phyloP scores from a whole-genome alignment of 345 rosid species.

The Cardiospermum halicacabum region DNA sequence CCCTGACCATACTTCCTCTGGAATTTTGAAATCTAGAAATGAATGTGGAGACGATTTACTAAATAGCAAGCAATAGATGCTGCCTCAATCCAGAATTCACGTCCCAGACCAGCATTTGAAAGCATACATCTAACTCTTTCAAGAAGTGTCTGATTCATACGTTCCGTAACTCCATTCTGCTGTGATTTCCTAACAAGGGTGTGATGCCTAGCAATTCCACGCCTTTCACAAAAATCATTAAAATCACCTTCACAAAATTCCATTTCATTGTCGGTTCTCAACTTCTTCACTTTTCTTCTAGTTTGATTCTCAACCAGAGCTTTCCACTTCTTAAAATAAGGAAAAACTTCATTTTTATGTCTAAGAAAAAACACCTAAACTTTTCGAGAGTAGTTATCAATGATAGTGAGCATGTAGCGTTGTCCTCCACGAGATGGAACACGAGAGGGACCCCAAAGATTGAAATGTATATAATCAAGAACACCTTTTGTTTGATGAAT shows the following conservation, averaged over 20 bases:
- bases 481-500: neutral
- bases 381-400: too few relatives aligned
- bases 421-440: neutral
- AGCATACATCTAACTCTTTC: slow-evolving; percentile 3
- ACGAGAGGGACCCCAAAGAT: neutral
- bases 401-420: too few relatives aligned
- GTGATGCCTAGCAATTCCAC: neutral
- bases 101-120: neutral
- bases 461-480: too few relatives aligned
- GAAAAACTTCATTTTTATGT: neutral
- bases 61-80: neutral
- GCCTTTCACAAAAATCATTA: neutral
- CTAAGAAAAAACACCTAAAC: neutral
- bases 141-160: neutral
- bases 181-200: too few relatives aligned
- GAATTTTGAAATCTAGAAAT: neutral
- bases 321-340: neutral
- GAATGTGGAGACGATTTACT: neutral
- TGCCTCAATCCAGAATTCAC: neutral
- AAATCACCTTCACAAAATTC: neutral
- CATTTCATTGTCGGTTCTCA: neutral
- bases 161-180: too few relatives aligned
- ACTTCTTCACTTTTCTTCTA: neutral
- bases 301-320: neutral
- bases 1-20: neutral